phyloP scores from a whole-genome alignment of 2,329 filamentous ascomycete genomes.

The Endoconidiophora laricicola region DNA sequence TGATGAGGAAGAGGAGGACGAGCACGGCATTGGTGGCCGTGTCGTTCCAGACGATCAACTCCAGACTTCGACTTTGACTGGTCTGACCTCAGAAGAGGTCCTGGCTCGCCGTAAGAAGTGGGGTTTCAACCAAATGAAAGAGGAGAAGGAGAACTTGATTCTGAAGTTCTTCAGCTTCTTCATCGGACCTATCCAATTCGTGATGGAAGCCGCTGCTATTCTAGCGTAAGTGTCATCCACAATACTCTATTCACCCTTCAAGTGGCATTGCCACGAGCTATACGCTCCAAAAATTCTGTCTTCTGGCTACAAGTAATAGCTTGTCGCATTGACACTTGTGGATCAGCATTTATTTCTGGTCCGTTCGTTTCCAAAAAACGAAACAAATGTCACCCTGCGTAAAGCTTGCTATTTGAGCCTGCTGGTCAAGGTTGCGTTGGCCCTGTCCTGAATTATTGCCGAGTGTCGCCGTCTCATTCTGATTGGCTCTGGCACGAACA shows the following conservation, averaged over 20 bases:
- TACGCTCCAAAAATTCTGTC: no score
- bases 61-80: conserved; percentile 50
- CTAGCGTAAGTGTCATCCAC: conserved; percentile 71
- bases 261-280: no score
- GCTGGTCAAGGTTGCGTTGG: background rate
- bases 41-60: conserved; percentile 58
- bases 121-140: conserved; percentile 79
- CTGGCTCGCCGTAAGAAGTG: conserved; percentile 46
- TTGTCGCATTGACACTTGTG: background rate
- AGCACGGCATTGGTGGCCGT: conserved; percentile 33
- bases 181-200: conserved; percentile 78
- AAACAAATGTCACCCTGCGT: conserved; percentile 1
- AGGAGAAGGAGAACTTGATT: conserved; percentile 72
- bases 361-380: background rate
- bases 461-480: conserved; percentile 3
- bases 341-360: background rate
- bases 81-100: conserved; percentile 60
- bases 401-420: background rate
- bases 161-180: conserved; percentile 76
- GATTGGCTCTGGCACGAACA: background rate
- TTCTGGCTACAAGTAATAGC: background rate
- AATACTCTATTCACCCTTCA: conserved; percentile 2
- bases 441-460: background rate
- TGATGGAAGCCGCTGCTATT: conserved; percentile 76
- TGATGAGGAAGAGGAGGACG: conserved; percentile 43